These are phyloP conservation scores for Candida tallmaniae DNA, from an alignment of 805 yeast species.

Conservation along the genomic window DNA sequence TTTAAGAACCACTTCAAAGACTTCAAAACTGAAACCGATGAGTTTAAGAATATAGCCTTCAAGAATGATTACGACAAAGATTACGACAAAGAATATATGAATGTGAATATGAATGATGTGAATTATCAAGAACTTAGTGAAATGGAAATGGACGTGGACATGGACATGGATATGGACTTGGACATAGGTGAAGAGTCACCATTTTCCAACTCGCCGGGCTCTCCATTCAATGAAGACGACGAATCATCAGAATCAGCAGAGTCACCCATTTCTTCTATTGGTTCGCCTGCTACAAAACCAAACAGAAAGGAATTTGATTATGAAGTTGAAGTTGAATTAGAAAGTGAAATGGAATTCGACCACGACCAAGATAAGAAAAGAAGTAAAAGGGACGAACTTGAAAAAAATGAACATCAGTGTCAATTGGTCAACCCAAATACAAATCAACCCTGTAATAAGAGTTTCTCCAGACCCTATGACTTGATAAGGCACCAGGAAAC, in stretches of 20 bases:
- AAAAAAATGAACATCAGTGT: constrained; percentile 51
- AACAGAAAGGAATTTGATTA: background rate
- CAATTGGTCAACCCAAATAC: constrained; percentile 55
- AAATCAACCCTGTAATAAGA: constrained; percentile 63
- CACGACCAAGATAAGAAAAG: constrained; percentile 4
- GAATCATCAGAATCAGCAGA: constrained; percentile 3
- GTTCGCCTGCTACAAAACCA: no score
- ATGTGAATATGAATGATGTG: constrained; percentile 1
- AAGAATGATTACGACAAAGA: background rate
- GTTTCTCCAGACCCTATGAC: constrained; percentile 69
- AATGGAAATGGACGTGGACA: constrained; percentile 1
- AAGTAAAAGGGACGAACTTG: constrained; percentile 13
- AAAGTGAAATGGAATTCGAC: background rate
- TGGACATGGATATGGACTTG: constrained; percentile 1
- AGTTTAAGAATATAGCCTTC: background rate
- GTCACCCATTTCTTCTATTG: background rate
- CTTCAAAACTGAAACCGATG: background rate
- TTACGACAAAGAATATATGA: background rate
- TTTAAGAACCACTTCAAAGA: background rate
- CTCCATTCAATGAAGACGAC: background rate
- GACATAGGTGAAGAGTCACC: constrained; percentile 2
- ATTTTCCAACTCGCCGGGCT: background rate
- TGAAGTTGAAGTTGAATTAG: background rate
- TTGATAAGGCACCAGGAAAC: constrained; percentile 45
- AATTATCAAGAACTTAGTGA: constrained; percentile 3